Percentiles rank a stretch among this genome's conserved stretches.
These are phyloP conservation scores for Quercus tomentella DNA, from an alignment of 331 rosid species.

Conservation along the genomic window DNA sequence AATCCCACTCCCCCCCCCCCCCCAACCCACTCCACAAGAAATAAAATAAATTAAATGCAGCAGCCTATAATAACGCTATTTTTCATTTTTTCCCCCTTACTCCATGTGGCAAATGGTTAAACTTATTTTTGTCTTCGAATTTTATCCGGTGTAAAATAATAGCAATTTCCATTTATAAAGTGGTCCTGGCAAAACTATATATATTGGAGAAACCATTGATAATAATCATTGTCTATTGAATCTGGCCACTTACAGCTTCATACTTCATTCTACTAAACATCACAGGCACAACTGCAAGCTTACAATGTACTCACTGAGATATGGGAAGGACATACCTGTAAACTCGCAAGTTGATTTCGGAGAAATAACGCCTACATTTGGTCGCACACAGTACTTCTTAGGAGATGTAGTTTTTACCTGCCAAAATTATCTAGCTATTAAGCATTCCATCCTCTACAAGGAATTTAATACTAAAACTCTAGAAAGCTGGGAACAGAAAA, in stretches of 20 bases:
- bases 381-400: conserved; percentile 80
- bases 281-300: neutral
- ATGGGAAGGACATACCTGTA: conserved; percentile 45
- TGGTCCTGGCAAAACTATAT: neutral
- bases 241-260: neutral
- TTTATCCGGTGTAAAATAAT: neutral
- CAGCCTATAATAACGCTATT: neutral
- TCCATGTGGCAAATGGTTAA: neutral
- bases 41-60: neutral
- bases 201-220: too few species aligned
- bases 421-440: conserved; percentile 15
- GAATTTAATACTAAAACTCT: neutral
- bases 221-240: neutral
- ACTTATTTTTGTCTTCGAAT: neutral
- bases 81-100: neutral
- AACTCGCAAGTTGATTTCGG: conserved; percentile 66
- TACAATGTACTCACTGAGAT: neutral
- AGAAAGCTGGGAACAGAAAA: neutral
- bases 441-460: neutral
- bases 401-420: conserved; percentile 98
- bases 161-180: neutral
- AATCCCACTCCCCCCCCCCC: neutral
- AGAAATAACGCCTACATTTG: conserved; percentile 75
- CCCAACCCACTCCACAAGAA: neutral
- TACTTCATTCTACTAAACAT: neutral